phyloP scores from a whole-genome alignment of 1,284 basidiomycete species.

The Ganoderma resinaceum region DNA sequence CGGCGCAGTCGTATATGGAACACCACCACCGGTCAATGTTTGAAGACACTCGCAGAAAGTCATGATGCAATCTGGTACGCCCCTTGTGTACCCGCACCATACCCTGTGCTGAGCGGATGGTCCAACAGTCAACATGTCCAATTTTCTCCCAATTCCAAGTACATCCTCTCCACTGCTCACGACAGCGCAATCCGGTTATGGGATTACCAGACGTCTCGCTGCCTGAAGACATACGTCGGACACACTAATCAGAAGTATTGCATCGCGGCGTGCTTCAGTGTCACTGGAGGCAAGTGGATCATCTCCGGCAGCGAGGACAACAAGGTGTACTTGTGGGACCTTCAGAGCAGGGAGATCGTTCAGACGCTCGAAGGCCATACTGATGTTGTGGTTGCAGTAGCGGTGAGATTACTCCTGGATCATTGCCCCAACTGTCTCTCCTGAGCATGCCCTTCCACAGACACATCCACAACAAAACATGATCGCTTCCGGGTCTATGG shows the following conservation, averaged over 20 bases:
- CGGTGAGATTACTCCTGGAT: slow-evolving; percentile 49
- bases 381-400: slow-evolving; percentile 81
- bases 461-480: slow-evolving; percentile 85
- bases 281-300: slow-evolving; percentile 88
- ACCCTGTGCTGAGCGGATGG: background rate
- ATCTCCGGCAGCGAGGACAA: slow-evolving; percentile 92
- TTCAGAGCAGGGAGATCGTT: slow-evolving; percentile 86
- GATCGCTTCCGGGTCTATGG: slow-evolving; percentile 86
- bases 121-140: slow-evolving; percentile 77
- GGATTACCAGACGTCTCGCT: slow-evolving; percentile 93
- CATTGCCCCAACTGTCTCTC: background rate
- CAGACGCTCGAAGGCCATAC: slow-evolving; percentile 80
- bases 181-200: slow-evolving; percentile 93
- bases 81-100: background rate
- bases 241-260: slow-evolving; percentile 85
- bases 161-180: slow-evolving; percentile 90
- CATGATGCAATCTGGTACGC: slow-evolving; percentile 86
- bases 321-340: slow-evolving; percentile 90
- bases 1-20: slow-evolving; percentile 92
- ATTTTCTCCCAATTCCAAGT: slow-evolving; percentile 95
- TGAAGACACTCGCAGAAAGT: slow-evolving; percentile 95
- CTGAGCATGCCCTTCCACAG: slow-evolving; percentile 43
- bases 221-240: slow-evolving; percentile 90
- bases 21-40: slow-evolving; percentile 89
- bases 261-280: slow-evolving; percentile 81